Conservation (phyloP, 176 grass and related monocot genomes). For the Musa acuminata region DNA sequence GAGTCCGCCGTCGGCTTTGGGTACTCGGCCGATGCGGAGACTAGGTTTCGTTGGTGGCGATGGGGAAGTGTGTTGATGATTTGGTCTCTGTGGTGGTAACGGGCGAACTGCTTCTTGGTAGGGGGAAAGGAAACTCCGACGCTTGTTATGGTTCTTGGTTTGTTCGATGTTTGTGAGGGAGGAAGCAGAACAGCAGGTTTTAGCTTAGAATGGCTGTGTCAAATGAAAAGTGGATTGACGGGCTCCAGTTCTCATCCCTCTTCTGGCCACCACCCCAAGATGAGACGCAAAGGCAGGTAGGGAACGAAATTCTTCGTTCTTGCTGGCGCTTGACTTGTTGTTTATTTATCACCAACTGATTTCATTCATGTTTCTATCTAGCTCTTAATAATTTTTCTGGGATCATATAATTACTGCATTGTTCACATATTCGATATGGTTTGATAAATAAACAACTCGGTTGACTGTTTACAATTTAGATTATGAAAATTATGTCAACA, state of each 20-base stretch:
- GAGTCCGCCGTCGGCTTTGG: not conserved
- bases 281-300: constrained; percentile 15
- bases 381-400: too few relatives aligned
- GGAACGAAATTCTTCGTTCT: not conserved
- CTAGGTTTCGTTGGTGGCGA: not conserved
- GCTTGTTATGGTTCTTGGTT: not conserved
- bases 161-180: not conserved
- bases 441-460: not conserved
- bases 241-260: constrained; percentile 15
- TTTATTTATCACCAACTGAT: not conserved
- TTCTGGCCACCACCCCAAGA: constrained; percentile 20
- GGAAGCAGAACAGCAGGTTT: not conserved
- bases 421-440: not conserved
- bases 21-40: not conserved
- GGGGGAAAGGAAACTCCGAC: not conserved
- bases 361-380: not conserved
- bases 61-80: not conserved
- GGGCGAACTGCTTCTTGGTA: not conserved
- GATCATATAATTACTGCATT: not conserved
- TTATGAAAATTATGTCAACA: not conserved
- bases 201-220: constrained; percentile 8
- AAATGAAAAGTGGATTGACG: constrained; percentile 16
- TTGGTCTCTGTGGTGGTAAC: not conserved
- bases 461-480: not conserved
- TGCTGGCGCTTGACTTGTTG: not conserved